These are phyloP conservation scores for Colletotrichum spinosum DNA, from an alignment of 2,329 filamentous ascomycete genomes.

Conservation along the genomic window DNA sequence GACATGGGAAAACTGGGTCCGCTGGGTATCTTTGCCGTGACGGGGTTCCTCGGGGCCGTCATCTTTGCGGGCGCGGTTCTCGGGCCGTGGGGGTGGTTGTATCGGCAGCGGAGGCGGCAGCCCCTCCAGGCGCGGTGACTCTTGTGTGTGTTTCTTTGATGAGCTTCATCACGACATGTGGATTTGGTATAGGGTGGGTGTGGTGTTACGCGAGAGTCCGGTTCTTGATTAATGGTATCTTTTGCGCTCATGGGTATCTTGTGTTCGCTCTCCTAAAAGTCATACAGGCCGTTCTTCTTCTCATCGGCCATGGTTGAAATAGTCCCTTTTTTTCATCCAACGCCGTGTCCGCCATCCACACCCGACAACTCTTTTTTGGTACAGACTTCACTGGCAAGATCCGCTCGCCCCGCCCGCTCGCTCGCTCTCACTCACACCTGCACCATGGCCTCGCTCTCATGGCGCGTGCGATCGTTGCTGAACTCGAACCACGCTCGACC, in stretches of 20 bases:
- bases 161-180: neutral
- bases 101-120: neutral
- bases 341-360: conserved; percentile 6
- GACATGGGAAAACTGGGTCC: conserved; percentile 14
- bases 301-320: neutral
- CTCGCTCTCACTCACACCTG: conserved; percentile 6
- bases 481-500: conserved; percentile 37
- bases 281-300: no score
- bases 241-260: conserved; percentile 17
- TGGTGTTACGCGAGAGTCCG: neutral
- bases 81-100: neutral
- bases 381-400: no score
- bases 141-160: neutral
- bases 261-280: conserved; percentile 5
- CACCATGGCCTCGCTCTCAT: conserved; percentile 24
- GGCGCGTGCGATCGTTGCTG: conserved; percentile 28
- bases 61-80: conserved; percentile 1
- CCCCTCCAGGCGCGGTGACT: neutral
- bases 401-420: no score
- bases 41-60: conserved; percentile 4
- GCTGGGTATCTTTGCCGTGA: conserved; percentile 12
- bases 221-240: conserved; percentile 25
- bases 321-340: neutral
- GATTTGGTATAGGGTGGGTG: no score
- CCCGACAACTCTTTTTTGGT: no score